phyloP scores from a whole-genome alignment of 2,329 filamentous ascomycete species.

The Colletotrichum sp. region DNA sequence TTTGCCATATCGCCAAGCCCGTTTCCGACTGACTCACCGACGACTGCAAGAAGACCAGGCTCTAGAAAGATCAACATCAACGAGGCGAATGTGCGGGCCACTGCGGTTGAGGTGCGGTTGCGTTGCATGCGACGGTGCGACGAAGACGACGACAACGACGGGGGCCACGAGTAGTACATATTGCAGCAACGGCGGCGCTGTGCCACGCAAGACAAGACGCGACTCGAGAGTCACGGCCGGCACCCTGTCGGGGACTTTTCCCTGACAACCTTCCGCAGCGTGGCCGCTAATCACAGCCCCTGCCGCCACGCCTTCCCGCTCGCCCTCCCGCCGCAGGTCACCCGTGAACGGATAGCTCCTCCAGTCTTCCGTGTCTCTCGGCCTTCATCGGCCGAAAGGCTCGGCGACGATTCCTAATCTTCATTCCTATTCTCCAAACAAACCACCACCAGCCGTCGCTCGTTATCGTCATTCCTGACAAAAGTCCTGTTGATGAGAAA shows the following conservation, averaged over 20 bases:
- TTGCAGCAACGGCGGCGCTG: background rate
- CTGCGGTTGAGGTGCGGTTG: background rate
- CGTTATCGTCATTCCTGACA: background rate
- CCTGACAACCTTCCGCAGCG: background rate
- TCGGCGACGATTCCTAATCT: background rate
- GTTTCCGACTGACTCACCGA: background rate
- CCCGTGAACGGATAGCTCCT: background rate
- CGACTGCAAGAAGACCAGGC: background rate
- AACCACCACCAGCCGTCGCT: background rate
- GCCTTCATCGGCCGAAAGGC: background rate
- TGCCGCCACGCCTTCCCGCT: slow-evolving; percentile 1
- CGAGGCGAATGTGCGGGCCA: background rate
- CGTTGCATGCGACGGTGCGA: background rate
- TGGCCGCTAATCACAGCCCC: background rate
- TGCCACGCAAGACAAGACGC: background rate
- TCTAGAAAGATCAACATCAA: background rate
- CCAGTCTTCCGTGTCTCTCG: background rate
- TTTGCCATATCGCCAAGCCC: background rate
- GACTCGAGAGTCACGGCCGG: background rate
- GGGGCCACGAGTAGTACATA: background rate
- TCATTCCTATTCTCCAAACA: background rate
- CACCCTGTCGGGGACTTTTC: slow-evolving; percentile 1
- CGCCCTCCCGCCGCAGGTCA: slow-evolving; percentile 5
- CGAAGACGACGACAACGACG: background rate
- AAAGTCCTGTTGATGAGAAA: background rate